Base-by-base conservation (phyloP, 164 flowering plant genomes). In the Saururus chinensis region DNA sequence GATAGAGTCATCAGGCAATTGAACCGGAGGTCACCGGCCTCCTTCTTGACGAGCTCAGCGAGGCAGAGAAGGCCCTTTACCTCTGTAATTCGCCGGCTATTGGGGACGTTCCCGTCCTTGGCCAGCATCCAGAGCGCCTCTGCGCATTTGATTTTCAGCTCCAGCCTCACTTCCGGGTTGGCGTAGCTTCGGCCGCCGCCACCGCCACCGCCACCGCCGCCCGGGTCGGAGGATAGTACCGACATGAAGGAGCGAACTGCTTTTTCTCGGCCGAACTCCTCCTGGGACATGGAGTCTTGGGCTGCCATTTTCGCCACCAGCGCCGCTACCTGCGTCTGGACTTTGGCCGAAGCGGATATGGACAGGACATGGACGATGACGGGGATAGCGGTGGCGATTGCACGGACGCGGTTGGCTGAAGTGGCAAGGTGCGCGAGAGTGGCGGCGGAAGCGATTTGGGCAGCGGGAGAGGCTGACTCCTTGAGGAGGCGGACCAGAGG, bases 51-150 rank as follows among this genome's bases (percentile, higher is more conserved):
- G 60, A 81, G 60, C 74, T 79, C 85, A 0, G 88, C 90, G 71
- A 92, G 74, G 66, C 88, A 82, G 25, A 84, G 86, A 67, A 92
- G 59, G 19, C 89, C 92, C 64, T 79, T 88, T 0, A 89, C 80
- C 71, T 89, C 98, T 0, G 91, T 78, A 24, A 92, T 87, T 64
- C 79, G 80, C 66, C 71, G 68, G 68, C 95, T 82, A 55, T 85
- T 92, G 19, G 64, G 57, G 13, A 83, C 64, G 71, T 83, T 87
- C 30, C 75, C 49, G 17, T 12, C 84, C 57, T 61, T 73, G 4
- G 90, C 80, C 0, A 92, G 76, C 71, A 62, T 80, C 90, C 90
- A 82, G 57, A 89, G 63, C 9, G 96, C 96, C 72, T 73, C 76
- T 0, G 96, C 87, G 56, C 86, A 81, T 40, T 69, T 82, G 37